phyloP scores from a whole-genome alignment of 2,329 filamentous ascomycete species.

The Penicillium sp. region DNA sequence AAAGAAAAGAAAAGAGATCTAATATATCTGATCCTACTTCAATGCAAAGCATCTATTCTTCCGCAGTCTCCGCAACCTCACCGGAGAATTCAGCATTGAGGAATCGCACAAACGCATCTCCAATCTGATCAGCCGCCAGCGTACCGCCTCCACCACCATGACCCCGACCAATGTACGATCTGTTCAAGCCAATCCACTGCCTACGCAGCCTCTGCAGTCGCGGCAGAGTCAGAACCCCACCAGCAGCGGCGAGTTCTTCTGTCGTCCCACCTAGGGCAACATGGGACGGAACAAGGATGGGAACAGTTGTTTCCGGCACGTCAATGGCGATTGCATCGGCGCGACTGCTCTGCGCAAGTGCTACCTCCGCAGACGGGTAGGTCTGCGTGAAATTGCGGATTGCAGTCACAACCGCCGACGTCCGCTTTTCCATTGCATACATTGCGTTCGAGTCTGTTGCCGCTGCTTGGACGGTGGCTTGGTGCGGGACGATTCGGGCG shows the following conservation, averaged over 20 bases:
- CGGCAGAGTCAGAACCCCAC: conserved; percentile 41
- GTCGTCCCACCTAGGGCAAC: conserved; percentile 37
- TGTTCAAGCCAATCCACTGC: conserved; percentile 48
- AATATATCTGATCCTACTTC: neutral
- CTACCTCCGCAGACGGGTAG: conserved; percentile 37
- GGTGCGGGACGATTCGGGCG: conserved; percentile 39
- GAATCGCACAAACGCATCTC: conserved; percentile 47
- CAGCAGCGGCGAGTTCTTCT: conserved; percentile 43
- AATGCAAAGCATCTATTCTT: conserved; percentile 3
- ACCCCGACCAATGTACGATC: conserved; percentile 37
- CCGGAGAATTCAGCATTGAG: conserved; percentile 45
- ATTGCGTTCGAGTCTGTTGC: conserved; percentile 42
- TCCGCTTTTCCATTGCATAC: conserved; percentile 45
- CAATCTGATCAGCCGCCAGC: conserved; percentile 35
- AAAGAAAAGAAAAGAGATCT: conserved; percentile 2
- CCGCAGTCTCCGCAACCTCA: conserved; percentile 14
- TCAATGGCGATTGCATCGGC: conserved; percentile 34
- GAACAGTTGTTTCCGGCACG: conserved; percentile 30
- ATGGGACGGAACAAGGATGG: conserved; percentile 39
- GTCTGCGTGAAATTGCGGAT: conserved; percentile 42
- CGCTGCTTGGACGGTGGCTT: conserved; percentile 43
- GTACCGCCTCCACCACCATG: conserved; percentile 35
- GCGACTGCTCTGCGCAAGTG: conserved; percentile 30
- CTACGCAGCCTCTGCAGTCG: conserved; percentile 44
- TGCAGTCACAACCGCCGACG: conserved; percentile 41